Base-by-base conservation (phyloP, 176 grass and related monocot genomes). In the Bromus sterilis region DNA sequence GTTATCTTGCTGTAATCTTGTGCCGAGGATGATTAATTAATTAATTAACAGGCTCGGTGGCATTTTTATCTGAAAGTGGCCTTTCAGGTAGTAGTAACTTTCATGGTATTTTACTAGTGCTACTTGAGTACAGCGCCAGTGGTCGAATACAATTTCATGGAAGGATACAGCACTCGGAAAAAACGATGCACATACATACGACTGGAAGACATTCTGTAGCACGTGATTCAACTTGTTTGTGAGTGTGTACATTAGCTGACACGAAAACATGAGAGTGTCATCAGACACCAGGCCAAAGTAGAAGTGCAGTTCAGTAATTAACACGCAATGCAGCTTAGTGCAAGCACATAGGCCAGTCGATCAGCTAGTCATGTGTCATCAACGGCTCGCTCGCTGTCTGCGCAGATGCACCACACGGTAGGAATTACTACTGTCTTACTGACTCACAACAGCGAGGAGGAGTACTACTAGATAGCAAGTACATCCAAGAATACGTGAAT, bases 1-100 rank as follows among this genome's bases (percentile, higher is more conserved):
- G 36, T 26, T 61, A 11, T 74, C 36, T 29, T 33, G 30, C 25
- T 60, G 49, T n/a, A 16, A 35, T 64, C 58, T 64, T 62, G 60
- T 44, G 18, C 58, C 16, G 2, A 3, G 18, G 48, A 18, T 7
- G 48, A 18, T 51, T 48, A 11, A 35, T 36, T 6, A 31, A 57
- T 64, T 78, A 65, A 30, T 28, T 30, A 9, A 1, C 79, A 4
- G 43, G 18, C 0, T 51, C 20, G 6, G 29, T 71, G 16, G 48
- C 48, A 21, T 7, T 24, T 37, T 31, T 29, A 21, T 13, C 5
- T 0, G 9, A 83, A 88, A 31, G 56, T 56, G 71, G 24, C 34
- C 66, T 88, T 87, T 65, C 34, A 28, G 20, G 4, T 58, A n/a
- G n/a, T n/a, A n/a, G n/a, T n/a, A 66, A 46, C 35, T 79, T 32